Evolutionary conservation across 2,329 filamentous ascomycete genomes (phyloP).

Genomic region (Akanthomyces uredinophilus): DNA sequence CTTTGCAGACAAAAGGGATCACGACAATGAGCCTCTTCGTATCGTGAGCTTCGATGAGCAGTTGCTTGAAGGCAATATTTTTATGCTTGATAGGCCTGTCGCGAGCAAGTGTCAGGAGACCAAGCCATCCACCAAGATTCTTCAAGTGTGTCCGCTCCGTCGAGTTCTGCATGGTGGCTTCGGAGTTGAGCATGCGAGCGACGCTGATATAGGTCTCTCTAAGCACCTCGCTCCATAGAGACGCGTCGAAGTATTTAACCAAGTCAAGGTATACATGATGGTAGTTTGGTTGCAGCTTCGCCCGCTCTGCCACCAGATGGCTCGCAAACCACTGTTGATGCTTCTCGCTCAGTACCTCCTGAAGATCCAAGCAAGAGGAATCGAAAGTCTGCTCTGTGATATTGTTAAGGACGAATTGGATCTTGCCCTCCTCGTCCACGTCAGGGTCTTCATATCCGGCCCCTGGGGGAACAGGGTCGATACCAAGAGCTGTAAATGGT

Average conservation of each 20-base stretch:
- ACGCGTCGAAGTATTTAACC: conserved; percentile 71
- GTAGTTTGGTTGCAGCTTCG: conserved; percentile 96
- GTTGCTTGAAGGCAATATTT: conserved; percentile 94
- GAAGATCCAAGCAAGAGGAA: conserved; percentile 76
- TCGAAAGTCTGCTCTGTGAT: conserved; percentile 85
- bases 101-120: conserved; percentile 84
- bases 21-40: conserved; percentile 86
- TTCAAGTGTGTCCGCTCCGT: conserved; percentile 86
- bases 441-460: conserved; percentile 74
- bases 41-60: conserved; percentile 89
- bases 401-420: conserved; percentile 95
- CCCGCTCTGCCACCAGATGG: conserved; percentile 91
- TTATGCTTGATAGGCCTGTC: conserved; percentile 94
- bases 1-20: conserved; percentile 97
- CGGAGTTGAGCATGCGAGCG: conserved; percentile 81
- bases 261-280: conserved; percentile 90
- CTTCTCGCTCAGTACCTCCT: conserved; percentile 68
- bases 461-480: conserved; percentile 61
- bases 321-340: conserved; percentile 96
- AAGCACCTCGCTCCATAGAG: conserved; percentile 82
- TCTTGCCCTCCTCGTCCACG: conserved; percentile 82
- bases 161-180: conserved; percentile 75
- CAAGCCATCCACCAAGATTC: conserved; percentile 90
- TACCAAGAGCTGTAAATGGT: conserved; percentile 72
- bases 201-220: conserved; percentile 88